Evolutionary conservation across 2,329 filamentous ascomycete genomes (phyloP).

Genomic region (Parasarocladium wereldwijsianum): DNA sequence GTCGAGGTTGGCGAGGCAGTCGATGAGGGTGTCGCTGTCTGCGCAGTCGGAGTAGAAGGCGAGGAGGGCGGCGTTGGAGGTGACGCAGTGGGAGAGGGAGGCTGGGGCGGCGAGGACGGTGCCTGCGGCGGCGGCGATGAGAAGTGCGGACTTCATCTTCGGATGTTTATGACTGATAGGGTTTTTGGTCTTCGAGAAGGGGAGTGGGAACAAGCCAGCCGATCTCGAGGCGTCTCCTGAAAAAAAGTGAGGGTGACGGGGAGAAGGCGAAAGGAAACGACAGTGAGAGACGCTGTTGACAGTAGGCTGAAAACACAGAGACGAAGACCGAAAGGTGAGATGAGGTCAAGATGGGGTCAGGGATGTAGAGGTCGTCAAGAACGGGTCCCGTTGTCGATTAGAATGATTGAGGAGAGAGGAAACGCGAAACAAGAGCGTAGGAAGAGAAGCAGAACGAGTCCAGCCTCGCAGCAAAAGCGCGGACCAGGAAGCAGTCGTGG

Average conservation of each 20-base stretch:
- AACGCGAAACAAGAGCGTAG: conserved; percentile 1
- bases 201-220: too few species aligned
- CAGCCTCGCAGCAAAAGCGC: neutral
- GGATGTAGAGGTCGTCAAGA: neutral
- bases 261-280: too few species aligned
- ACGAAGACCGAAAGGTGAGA: neutral
- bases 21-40: conserved; percentile 22
- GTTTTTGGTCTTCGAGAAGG: conserved; percentile 1
- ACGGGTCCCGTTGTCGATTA: neutral
- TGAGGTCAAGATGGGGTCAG: neutral
- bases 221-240: too few species aligned
- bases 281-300: neutral
- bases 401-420: neutral
- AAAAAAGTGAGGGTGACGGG: too few species aligned
- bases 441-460: conserved; percentile 1
- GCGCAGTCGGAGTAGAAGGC: conserved; percentile 27
- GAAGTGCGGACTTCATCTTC: conserved; percentile 8
- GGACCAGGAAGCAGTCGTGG: neutral
- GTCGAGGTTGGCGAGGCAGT: conserved; percentile 24
- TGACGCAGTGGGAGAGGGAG: conserved; percentile 25
- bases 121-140: conserved; percentile 12
- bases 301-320: neutral
- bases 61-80: conserved; percentile 21
- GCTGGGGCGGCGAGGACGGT: conserved; percentile 21
- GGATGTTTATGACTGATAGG: too few species aligned